Conservation (phyloP, 2,329 filamentous ascomycete species). For the Diplodia intermedia region DNA sequence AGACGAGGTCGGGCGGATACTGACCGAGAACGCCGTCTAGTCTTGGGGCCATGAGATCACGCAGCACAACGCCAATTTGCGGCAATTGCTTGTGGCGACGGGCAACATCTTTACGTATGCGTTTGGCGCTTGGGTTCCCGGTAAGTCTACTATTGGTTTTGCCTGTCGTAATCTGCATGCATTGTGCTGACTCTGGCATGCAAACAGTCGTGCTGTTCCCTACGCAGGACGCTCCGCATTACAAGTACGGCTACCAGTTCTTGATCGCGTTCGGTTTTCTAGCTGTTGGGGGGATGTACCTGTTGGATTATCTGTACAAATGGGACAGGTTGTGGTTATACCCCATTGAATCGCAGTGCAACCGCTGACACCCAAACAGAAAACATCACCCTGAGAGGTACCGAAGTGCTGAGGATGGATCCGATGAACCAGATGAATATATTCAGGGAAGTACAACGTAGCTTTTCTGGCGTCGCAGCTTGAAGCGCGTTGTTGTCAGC, state of each 20-base stretch:
- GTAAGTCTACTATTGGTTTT: not conserved
- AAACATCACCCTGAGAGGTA: constrained; percentile 11
- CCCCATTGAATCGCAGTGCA: not conserved
- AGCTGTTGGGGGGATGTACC: constrained; percentile 7
- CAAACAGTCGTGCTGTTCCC: constrained; percentile 19
- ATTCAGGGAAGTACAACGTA: not conserved
- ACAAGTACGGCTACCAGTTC: constrained; percentile 21
- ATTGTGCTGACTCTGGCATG: not conserved
- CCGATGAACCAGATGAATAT: not conserved
- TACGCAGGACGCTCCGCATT: constrained; percentile 23
- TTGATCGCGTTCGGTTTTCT: constrained; percentile 9
- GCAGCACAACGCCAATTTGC: constrained; percentile 18
- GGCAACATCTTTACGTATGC: constrained; percentile 24
- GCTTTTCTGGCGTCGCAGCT: not conserved
- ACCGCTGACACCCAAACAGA: not conserved
- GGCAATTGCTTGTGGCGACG: constrained; percentile 24
- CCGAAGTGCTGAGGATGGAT: not conserved
- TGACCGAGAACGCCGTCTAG: not conserved
- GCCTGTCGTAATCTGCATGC: not conserved
- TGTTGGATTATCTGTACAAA: constrained; percentile 19
- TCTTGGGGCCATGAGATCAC: constrained; percentile 25
- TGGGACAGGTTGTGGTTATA: not conserved
- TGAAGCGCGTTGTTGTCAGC: too few relatives aligned
- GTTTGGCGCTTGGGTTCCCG: constrained; percentile 18
- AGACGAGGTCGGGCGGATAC: too few relatives aligned